Base-by-base conservation (phyloP, 495 filamentous ascomycete species). In the Penicillium diatomitis region DNA sequence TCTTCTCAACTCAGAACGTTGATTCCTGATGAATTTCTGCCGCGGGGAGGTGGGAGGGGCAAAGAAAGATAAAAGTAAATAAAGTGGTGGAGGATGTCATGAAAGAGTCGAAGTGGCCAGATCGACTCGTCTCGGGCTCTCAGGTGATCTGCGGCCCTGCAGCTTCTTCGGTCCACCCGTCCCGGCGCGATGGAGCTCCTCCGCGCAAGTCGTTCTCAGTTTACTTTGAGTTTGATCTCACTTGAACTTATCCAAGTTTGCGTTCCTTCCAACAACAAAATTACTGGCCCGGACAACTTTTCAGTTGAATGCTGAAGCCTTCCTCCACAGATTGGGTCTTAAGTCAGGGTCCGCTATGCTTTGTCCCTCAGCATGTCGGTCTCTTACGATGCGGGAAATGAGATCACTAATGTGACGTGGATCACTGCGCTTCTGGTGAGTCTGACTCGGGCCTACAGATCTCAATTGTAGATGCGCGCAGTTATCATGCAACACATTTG, bases 391-490 rank as follows among this genome's bases (percentile, higher is more conserved):
- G 52, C 67, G 4, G 58, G 61, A 40, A 60, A 53, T 36, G 62
- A 57, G 40, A 52, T 68, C 32, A 44, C 64, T 28, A 51, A 68
- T 52, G 51, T 67, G 35, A 69, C 63, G 28, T 68, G 62, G 64
- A 56, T 63, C 30, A 60, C 64, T 30, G 56, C 64, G 40, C 52
- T 71, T 32, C 53, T 74, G 47, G 71, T 74, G 9, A 41, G 60
- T 65, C 31, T 43, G 8, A 1, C 8, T 32, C 30, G 10, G 29
- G 20, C 20, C 20, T 20, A 20, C 20, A 20, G 20, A 20, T 20
- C 20, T 20, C 20, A 20, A 20, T 20, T 20, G 20, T 20, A 20
- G 20, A 20, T 20, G 20, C 20, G 20, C 20, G 2, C 20, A 20
- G 20, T 20, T 5, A 8, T 44, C 32, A 34, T 10, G 9, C 32